These are phyloP conservation scores for Wolfiporia cocos DNA, from an alignment of 1,284 basidiomycete genomes.

Conservation along the genomic window DNA sequence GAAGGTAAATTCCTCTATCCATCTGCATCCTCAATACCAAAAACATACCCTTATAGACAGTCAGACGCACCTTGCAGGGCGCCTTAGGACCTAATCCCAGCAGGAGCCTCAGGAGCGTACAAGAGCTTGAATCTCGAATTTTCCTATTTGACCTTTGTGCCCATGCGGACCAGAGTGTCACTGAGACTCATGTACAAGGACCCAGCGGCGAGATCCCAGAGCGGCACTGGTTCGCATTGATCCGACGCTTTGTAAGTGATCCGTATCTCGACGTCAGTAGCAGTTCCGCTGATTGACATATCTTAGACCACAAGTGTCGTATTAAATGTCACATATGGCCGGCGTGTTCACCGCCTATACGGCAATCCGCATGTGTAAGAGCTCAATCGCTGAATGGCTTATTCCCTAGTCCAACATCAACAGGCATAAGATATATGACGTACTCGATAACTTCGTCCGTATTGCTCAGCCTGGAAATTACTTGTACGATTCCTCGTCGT, in stretches of 20 bases:
- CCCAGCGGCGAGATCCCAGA: slow-evolving; percentile 18
- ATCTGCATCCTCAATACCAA: too few relatives aligned
- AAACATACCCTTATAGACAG: too few relatives aligned
- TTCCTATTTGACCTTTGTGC: slow-evolving; percentile 16
- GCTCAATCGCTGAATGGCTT: background rate
- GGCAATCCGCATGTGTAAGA: slow-evolving; percentile 6
- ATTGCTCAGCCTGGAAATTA: slow-evolving; percentile 7
- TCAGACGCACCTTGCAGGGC: slow-evolving; percentile 17
- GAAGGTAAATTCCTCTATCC: too few relatives aligned
- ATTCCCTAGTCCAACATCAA: too few relatives aligned
- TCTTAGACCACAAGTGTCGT: slow-evolving; percentile 5
- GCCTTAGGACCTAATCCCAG: slow-evolving; percentile 19
- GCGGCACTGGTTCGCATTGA: slow-evolving; percentile 23
- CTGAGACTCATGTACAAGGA: background rate
- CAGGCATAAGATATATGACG: slow-evolving; percentile 7
- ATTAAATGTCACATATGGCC: slow-evolving; percentile 4
- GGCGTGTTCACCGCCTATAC: slow-evolving; percentile 2
- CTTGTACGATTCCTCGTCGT: background rate
- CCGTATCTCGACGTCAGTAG: too few relatives aligned
- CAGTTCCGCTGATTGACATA: background rate
- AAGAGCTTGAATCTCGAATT: slow-evolving; percentile 23
- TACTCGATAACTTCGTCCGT: slow-evolving; percentile 5
- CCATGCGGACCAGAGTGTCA: slow-evolving; percentile 4
- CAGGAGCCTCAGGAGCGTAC: slow-evolving; percentile 17
- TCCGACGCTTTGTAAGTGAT: slow-evolving; percentile 22